Base-by-base conservation (phyloP, 768 basidiomycete species). In the Postia placenta region DNA sequence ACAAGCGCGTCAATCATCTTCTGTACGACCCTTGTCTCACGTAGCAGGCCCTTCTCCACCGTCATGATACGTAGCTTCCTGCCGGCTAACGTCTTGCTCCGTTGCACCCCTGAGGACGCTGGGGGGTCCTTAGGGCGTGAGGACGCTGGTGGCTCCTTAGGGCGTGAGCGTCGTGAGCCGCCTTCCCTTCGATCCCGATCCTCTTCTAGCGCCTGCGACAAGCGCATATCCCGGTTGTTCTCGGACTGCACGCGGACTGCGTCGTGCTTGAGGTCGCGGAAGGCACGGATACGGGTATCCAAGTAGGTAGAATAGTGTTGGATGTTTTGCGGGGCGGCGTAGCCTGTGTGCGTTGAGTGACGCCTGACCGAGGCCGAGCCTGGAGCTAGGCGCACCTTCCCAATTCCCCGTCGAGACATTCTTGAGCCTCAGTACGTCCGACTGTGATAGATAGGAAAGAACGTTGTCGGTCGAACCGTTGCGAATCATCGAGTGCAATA, bases 391-490 rank as follows among this genome's bases (percentile, higher is more conserved):
- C n/a, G 38, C 51, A 93, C 93, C 92, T 70, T 96, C 93, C 91
- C 91, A 95, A 45, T 74, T 86, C 27, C 80, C 87, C 3, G 77
- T 69, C n/a, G 80, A 79, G 9, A 97, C 85, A 56, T 92, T 91
- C 49, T 80, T 77, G 49, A 98, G 69, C 48, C 83, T 78, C 27
- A 98, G 70, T n/a, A 91, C 74, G 56, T 95, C 90, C 2, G 82
- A 77, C 27, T 83, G 78, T 4, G 90, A 84, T 33, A 98, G 78
- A 67, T 92, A 86, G 11, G 79, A 73, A 17, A 97, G 76, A 11
- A 97, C 80, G 62, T 93, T 91, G 72, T 98, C 93, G 5, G 94
- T 96, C 2, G 89, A 78, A n/a, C 96, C 96, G 53, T 90, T 92
- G 23, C 96, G 83, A 64, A 98, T 89, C 90, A 99, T 92, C 26